Percentiles rank a stretch among this genome's conserved stretches.
Evolutionary conservation across 2,329 filamentous ascomycete species (phyloP).

Genomic region (Sporothrix brunneoviolacea): DNA sequence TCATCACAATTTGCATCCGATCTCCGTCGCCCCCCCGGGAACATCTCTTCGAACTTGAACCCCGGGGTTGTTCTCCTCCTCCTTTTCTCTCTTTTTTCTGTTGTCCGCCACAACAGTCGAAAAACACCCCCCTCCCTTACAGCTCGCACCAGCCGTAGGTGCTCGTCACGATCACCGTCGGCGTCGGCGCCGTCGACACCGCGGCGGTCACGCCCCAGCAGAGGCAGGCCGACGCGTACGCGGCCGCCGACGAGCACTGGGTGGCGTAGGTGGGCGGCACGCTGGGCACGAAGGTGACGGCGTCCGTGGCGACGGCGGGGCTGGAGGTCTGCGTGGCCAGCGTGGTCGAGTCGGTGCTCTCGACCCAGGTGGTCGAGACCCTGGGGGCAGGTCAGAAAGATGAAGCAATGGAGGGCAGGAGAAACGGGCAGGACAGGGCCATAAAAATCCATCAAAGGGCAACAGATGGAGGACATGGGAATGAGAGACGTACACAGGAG

Average conservation of each 20-base stretch:
- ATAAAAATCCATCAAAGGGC: not conserved
- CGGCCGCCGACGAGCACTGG: constrained; percentile 27
- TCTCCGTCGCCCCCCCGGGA: too few relatives aligned
- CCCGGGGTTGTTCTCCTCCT: too few relatives aligned
- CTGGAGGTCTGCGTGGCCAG: not conserved
- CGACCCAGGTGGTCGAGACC: constrained; percentile 14
- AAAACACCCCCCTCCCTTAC: too few relatives aligned
- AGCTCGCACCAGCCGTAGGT: constrained; percentile 36
- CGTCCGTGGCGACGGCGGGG: constrained; percentile 32
- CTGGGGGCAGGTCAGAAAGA: not conserved
- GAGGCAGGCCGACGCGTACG: constrained; percentile 37
- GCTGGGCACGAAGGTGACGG: constrained; percentile 29
- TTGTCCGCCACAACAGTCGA: not conserved
- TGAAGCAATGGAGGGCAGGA: not conserved
- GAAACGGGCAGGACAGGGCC: not conserved
- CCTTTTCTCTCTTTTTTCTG: not conserved
- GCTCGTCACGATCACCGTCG: constrained; percentile 36
- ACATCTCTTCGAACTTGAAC: too few relatives aligned
- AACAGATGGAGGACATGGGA: not conserved
- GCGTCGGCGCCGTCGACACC: constrained; percentile 31
- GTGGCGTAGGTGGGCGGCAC: constrained; percentile 35
- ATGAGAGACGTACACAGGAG: constrained; percentile 30
- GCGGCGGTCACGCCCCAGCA: constrained; percentile 39
- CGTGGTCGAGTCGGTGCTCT: not conserved
- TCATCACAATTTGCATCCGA: too few relatives aligned